These are phyloP conservation scores for Zhuliangozyma blackwelliae DNA, from an alignment of 1,139 yeast species.

Conservation along the genomic window DNA sequence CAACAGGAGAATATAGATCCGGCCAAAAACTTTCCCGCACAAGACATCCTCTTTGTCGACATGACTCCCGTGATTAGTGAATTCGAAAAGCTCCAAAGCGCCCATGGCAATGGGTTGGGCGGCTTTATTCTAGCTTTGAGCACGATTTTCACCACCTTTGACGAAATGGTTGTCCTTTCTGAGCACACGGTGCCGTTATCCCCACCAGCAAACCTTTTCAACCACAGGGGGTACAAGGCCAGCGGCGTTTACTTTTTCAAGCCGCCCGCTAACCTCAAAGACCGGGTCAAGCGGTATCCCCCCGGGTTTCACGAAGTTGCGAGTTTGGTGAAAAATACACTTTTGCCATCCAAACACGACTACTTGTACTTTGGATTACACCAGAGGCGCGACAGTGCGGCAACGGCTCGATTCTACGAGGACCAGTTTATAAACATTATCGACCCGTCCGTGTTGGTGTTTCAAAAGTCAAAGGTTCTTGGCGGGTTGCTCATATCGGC, in stretches of 20 bases:
- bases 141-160: slow-evolving; percentile 29
- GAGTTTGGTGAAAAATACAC: slow-evolving; percentile 18
- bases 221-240: slow-evolving; percentile 15
- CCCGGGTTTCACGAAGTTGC: slow-evolving; percentile 32
- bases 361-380: slow-evolving; percentile 15
- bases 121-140: slow-evolving; percentile 20
- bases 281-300: slow-evolving; percentile 14
- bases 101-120: slow-evolving; percentile 7
- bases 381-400: slow-evolving; percentile 7
- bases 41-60: slow-evolving; percentile 28
- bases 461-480: slow-evolving; percentile 24
- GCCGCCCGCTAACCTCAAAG: slow-evolving; percentile 17
- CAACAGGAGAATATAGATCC: neutral
- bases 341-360: slow-evolving; percentile 23
- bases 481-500: slow-evolving; percentile 27
- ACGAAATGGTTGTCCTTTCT: slow-evolving; percentile 24
- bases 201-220: slow-evolving; percentile 15
- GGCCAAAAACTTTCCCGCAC: slow-evolving; percentile 7
- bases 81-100: slow-evolving; percentile 12
- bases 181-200: slow-evolving; percentile 25
- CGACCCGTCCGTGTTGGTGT: slow-evolving; percentile 26
- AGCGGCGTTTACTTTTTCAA: slow-evolving; percentile 29
- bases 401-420: slow-evolving; percentile 18
- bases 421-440: slow-evolving; percentile 21
- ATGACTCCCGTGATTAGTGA: slow-evolving; percentile 14